Conservation (phyloP, 2,329 filamentous ascomycete species). For the Exophiala sp. region DNA sequence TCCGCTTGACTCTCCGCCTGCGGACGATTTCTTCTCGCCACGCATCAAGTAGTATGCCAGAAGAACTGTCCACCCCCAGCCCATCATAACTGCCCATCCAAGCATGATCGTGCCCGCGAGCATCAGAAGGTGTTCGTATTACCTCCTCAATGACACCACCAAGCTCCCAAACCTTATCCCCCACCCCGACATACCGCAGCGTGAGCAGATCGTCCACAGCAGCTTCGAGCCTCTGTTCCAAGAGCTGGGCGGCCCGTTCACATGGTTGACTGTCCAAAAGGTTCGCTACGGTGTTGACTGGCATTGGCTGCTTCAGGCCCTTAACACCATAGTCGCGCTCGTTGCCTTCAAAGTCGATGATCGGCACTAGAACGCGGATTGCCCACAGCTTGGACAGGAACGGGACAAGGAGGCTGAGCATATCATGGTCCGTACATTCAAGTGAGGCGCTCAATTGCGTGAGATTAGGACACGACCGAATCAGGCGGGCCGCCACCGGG, state of each 20-base stretch:
- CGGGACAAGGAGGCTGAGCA: conserved; percentile 24
- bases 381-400: conserved; percentile 31
- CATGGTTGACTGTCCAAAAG: conserved; percentile 15
- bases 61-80: neutral
- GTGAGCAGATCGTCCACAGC: conserved; percentile 8
- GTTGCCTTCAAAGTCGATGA: conserved; percentile 7
- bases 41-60: neutral
- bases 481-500: conserved; percentile 46
- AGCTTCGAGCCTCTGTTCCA: neutral
- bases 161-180: conserved; percentile 20
- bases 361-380: conserved; percentile 39
- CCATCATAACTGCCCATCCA: neutral
- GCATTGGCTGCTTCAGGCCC: neutral
- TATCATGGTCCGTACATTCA: conserved; percentile 28
- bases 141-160: conserved; percentile 13
- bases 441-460: conserved; percentile 54
- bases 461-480: conserved; percentile 51
- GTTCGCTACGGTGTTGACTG: conserved; percentile 5
- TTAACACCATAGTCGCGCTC: neutral
- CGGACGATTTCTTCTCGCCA: conserved; percentile 30
- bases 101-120: conserved; percentile 1
- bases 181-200: conserved; percentile 23
- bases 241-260: conserved; percentile 2
- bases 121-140: conserved; percentile 12
- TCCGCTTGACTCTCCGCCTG: conserved; percentile 34